phyloP scores from a whole-genome alignment of 164 flowering plant genomes.

The Pachysandra terminalis region DNA sequence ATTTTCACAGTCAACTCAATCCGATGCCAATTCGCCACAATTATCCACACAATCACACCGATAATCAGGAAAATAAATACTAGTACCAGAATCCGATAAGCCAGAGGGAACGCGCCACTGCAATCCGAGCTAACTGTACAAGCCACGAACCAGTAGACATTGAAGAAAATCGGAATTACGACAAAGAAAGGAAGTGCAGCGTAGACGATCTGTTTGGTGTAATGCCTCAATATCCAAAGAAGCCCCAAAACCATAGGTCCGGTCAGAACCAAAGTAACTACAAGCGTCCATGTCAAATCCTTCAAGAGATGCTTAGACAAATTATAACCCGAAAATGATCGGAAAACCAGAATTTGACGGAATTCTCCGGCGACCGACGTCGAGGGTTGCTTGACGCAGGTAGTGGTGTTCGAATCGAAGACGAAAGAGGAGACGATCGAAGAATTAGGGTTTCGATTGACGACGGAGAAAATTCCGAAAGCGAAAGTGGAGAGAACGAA shows the following conservation, averaged over 20 bases:
- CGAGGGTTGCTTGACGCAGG: slow-evolving; percentile 41
- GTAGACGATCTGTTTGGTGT: slow-evolving; percentile 82
- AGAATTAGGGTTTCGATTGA: slow-evolving; percentile 51
- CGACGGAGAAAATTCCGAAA: slow-evolving; percentile 72
- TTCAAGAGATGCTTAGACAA: slow-evolving; percentile 26
- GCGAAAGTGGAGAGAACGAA: slow-evolving; percentile 63
- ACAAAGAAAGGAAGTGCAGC: slow-evolving; percentile 63
- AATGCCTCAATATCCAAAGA: slow-evolving; percentile 67
- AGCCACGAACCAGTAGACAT: slow-evolving; percentile 92
- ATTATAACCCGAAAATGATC: not conserved
- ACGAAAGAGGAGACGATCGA: slow-evolving; percentile 42
- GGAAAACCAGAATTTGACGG: not conserved
- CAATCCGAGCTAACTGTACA: slow-evolving; percentile 69
- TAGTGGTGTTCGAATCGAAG: slow-evolving; percentile 46
- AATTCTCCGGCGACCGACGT: not conserved
- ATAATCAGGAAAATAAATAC: slow-evolving; percentile 66
- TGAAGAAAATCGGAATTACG: slow-evolving; percentile 56
- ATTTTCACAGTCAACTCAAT: slow-evolving; percentile 72
- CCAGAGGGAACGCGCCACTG: slow-evolving; percentile 56
- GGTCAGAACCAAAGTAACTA: slow-evolving; percentile 61
- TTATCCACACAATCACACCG: slow-evolving; percentile 73
- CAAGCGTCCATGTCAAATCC: slow-evolving; percentile 64
- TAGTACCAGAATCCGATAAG: slow-evolving; percentile 62
- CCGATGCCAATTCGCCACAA: slow-evolving; percentile 76
- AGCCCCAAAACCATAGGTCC: slow-evolving; percentile 52